Evolutionary conservation across 345 rosid genomes (phyloP), one percentile per base, ranked within the genome.

Genomic region (Dimocarpus longan): DNA sequence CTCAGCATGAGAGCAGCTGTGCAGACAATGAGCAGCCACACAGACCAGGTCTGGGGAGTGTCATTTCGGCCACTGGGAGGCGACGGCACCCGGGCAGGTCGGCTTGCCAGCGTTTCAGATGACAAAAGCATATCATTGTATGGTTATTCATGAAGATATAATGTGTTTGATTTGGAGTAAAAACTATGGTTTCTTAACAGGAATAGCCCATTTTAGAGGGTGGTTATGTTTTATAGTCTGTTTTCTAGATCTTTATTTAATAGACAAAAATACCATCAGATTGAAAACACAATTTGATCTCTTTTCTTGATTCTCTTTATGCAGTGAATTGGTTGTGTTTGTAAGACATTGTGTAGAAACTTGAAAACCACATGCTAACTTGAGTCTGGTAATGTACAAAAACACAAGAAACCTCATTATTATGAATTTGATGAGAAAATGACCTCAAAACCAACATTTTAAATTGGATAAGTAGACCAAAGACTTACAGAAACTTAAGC

Each of bases 1-100:
- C 90, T 96, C 37, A 85, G 81, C 81, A 93, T 90, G 98, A 92
- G 95, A 85, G 94, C 93, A 0, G 97, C 99, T 0, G 86, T 93
- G 70, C 99, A 96, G 89, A 93, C 98, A 57, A 89, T 91, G 99
- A 94, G 87, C 70, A 91, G 91, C 82, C 99, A 94, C 80, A 79
- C 87, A 3, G 99, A 93, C 80, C 98, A 96, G 82, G 98, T 96
- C 62, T 96, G 99, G 98, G 91, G 86, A 52, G 99, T 96, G 68
- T 85, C 98, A 3, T 96, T 94, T 87, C 89, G 91, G 50, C 90
- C 92, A 63, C 83, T 84, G 0, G 93, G 87, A 50, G 90, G 91
- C 32, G 82, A 85, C 0, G 86, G 90, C 24, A 81, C 48, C 67
- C 88, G 90, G 15, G 85, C 84, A 56, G 92, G 93, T 54, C 88